Base-by-base conservation (phyloP, 1,139 yeast species). In the Yamadazyma kanchanaburiensis region DNA sequence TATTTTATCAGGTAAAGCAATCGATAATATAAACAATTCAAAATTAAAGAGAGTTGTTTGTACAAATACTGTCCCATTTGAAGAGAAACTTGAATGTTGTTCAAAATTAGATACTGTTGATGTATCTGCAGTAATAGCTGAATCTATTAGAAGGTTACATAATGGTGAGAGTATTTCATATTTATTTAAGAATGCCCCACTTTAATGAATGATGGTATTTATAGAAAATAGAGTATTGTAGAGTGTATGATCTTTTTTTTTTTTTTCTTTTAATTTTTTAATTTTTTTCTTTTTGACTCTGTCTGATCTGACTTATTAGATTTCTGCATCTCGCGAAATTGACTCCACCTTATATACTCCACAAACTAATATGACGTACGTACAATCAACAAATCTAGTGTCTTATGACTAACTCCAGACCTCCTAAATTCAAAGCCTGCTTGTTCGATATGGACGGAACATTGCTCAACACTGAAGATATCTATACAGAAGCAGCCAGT, bases 401-500 rank as follows among this genome's bases (percentile, higher is more conserved):
- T 12, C 24, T 11, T 12, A 10, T 12, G 6, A 22, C 15, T 22
- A 13, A 23, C 17, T 14, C 11, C 5, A n/a, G n/a, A n/a, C n/a
- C n/a, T n/a, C 4, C 20, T 2, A 26, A 50, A 33, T 66, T 73
- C 47, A 82, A 74, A 54, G 96, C 96, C 37, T 88, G 96, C 69
- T 81, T 89, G 34, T 89, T 89, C 57, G 91, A 77, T 72, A 88
- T 91, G 96, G 97, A 91, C 53, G 98, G 98, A 2, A 74, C 94
- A 17, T 65, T 91, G 40, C 73, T 91, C 50, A 86, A 89, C 59
- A 84, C 96, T 2, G 98, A 91, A 56, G 94, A 85, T 40, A 68
- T 88, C 35, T 91, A 91, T 55, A 89, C 98, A 1, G 77, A 77
- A 36, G 83, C 84, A 4, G 64, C 85, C 24, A 73, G 81, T 28